These are phyloP conservation scores for Phytophthora quininea DNA, from an alignment of 352 stramenopile species.

Conservation along the genomic window DNA sequence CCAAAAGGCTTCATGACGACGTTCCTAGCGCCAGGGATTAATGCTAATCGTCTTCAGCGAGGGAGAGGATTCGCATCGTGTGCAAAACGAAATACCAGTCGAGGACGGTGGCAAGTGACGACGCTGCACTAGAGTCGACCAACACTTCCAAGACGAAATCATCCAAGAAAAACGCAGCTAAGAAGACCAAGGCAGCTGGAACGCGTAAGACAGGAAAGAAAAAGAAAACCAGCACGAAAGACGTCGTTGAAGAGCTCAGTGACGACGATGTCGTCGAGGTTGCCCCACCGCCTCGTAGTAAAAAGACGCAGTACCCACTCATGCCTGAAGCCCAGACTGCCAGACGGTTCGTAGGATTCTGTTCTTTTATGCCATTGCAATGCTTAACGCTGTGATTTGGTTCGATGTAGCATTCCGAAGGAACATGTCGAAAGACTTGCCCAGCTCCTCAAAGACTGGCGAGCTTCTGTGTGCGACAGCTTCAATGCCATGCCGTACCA, in stretches of 20 bases:
- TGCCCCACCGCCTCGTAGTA: slow-evolving; percentile 22
- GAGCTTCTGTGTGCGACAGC: slow-evolving; percentile 84
- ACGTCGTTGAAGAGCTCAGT: slow-evolving; percentile 63
- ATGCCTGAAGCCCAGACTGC: slow-evolving; percentile 53
- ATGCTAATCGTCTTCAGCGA: slow-evolving; percentile 56
- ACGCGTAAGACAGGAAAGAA: slow-evolving; percentile 34
- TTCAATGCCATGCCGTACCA: slow-evolving; percentile 90
- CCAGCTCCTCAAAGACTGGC: slow-evolving; percentile 88
- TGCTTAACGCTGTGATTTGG: slow-evolving; percentile 1
- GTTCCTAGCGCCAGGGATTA: slow-evolving; percentile 65
- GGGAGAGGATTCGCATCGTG: slow-evolving; percentile 78
- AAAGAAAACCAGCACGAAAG: slow-evolving; percentile 44
- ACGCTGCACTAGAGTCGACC: slow-evolving; percentile 12
- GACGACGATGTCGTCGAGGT: slow-evolving; percentile 64
- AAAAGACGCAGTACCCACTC: slow-evolving; percentile 50
- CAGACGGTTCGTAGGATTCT: slow-evolving; percentile 44
- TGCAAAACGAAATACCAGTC: slow-evolving; percentile 75
- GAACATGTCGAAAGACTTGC: slow-evolving; percentile 74
- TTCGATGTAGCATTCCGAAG: slow-evolving; percentile 58
- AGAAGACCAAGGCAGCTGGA: slow-evolving; percentile 39
- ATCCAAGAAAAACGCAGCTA: slow-evolving; percentile 33
- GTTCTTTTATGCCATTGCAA: not conserved
- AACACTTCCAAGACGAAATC: slow-evolving; percentile 46
- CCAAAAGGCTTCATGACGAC: slow-evolving; percentile 82
- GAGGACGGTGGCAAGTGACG: slow-evolving; percentile 28